Evolutionary conservation across 2,329 filamentous ascomycete species (phyloP).

Genomic region (Trichoderma afroharzianum): DNA sequence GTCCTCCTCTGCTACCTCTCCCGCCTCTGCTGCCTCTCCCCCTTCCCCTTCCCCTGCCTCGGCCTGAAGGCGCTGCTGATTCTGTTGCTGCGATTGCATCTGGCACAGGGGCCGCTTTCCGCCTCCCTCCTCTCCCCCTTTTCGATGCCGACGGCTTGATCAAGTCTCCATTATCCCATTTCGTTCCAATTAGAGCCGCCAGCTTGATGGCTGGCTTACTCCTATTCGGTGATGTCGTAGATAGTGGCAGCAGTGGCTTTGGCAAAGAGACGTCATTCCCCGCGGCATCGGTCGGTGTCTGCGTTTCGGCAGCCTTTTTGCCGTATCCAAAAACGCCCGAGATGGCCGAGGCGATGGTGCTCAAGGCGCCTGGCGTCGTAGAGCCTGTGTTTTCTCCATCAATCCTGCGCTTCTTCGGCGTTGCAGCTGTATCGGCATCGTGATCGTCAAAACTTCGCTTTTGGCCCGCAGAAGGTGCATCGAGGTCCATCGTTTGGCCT

Average conservation of each 20-base stretch:
- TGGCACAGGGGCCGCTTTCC: not conserved
- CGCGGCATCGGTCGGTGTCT: not conserved
- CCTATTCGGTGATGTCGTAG: conserved; percentile 18
- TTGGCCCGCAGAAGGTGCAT: conserved; percentile 22
- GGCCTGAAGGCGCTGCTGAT: not conserved
- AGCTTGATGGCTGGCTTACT: conserved; percentile 36
- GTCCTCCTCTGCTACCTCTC: conserved; percentile 7
- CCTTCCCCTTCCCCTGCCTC: not conserved
- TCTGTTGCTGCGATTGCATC: not conserved
- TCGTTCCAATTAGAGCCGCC: conserved; percentile 35
- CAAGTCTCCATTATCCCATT: conserved; percentile 34
- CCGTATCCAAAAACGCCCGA: conserved; percentile 27
- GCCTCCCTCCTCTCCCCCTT: conserved; percentile 4
- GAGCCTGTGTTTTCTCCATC: conserved; percentile 26
- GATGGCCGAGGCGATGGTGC: conserved; percentile 32
- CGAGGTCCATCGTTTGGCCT: conserved; percentile 26
- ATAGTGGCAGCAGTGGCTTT: conserved; percentile 17
- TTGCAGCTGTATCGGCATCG: conserved; percentile 21
- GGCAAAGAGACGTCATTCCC: conserved; percentile 16
- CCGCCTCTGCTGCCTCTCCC: conserved; percentile 4
- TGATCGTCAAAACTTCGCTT: conserved; percentile 25
- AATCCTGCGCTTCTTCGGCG: conserved; percentile 33
- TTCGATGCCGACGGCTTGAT: conserved; percentile 5
- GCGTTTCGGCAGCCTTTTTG: not conserved
- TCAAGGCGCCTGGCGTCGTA: conserved; percentile 30